Evolutionary conservation across 2,329 filamentous ascomycete genomes (phyloP).

Genomic region (Plectosphaerella plurivora): DNA sequence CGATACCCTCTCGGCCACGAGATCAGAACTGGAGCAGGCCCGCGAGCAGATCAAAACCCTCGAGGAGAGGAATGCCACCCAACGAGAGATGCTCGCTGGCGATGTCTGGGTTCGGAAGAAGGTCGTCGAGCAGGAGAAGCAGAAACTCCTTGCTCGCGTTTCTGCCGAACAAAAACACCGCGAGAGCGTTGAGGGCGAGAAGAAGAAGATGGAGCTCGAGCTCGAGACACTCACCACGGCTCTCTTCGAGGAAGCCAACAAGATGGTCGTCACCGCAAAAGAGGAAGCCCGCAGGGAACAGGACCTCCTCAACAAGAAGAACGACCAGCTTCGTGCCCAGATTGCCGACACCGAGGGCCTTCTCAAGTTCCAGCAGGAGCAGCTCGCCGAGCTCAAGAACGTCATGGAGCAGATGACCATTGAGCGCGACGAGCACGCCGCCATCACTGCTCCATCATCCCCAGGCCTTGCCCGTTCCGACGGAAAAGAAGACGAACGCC

Average conservation of each 20-base stretch:
- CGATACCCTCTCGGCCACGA: slow-evolving; percentile 76
- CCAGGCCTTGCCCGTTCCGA: slow-evolving; percentile 72
- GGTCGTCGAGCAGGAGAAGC: slow-evolving; percentile 69
- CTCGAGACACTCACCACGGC: slow-evolving; percentile 85
- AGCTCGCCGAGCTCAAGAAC: slow-evolving; percentile 82
- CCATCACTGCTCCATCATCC: slow-evolving; percentile 73
- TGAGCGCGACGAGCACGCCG: slow-evolving; percentile 67
- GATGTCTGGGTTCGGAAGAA: slow-evolving; percentile 73
- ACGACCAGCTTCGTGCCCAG: slow-evolving; percentile 81
- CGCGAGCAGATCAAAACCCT: slow-evolving; percentile 63
- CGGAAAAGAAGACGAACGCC: slow-evolving; percentile 38
- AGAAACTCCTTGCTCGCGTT: slow-evolving; percentile 51
- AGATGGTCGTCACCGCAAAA: slow-evolving; percentile 91
- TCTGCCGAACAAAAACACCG: slow-evolving; percentile 63
- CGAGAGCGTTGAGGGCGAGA: slow-evolving; percentile 67
- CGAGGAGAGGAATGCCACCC: slow-evolving; percentile 60
- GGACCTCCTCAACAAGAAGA: slow-evolving; percentile 75
- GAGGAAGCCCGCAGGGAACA: slow-evolving; percentile 84
- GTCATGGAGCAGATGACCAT: slow-evolving; percentile 85
- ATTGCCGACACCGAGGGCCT: slow-evolving; percentile 82
- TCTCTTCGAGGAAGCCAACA: slow-evolving; percentile 97
- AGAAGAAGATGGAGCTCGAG: slow-evolving; percentile 87
- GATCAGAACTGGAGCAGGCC: slow-evolving; percentile 76
- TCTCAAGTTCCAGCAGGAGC: slow-evolving; percentile 86
- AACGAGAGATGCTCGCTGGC: slow-evolving; percentile 67